phyloP scores from a whole-genome alignment of 2,329 filamentous ascomycete species.

The Trichoderma atroviride region DNA sequence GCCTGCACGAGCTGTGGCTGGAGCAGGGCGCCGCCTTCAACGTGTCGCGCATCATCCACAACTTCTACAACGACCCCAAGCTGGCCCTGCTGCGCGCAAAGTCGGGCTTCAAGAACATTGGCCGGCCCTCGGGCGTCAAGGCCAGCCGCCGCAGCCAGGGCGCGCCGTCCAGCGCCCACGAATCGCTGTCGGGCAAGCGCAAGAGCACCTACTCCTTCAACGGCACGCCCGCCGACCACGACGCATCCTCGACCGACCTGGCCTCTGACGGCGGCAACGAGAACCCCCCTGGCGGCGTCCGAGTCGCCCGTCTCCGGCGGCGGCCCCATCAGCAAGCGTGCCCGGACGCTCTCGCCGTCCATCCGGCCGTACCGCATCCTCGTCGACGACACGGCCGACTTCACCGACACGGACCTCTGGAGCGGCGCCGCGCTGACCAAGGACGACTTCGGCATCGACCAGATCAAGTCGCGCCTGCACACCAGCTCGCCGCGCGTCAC shows the following conservation, averaged over 20 bases:
- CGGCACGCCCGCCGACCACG: conserved; percentile 33
- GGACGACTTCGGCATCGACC: conserved; percentile 55
- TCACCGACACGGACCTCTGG: conserved; percentile 52
- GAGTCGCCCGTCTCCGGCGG: conserved; percentile 21
- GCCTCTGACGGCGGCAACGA: conserved; percentile 35
- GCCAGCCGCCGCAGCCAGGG: conserved; percentile 33
- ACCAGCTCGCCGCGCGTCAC: conserved; percentile 53
- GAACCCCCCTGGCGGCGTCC: not conserved
- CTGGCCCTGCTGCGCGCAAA: conserved; percentile 52
- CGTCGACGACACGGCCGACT: conserved; percentile 1
- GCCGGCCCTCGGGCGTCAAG: conserved; percentile 55
- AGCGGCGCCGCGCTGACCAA: conserved; percentile 48
- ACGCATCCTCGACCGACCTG: conserved; percentile 35
- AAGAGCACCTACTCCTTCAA: conserved; percentile 39
- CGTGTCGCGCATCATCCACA: conserved; percentile 53
- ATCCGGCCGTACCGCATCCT: conserved; percentile 2
- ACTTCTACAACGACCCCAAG: conserved; percentile 60
- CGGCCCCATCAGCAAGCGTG: conserved; percentile 32
- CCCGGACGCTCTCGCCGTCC: conserved; percentile 32
- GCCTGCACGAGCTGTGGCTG: conserved; percentile 53
- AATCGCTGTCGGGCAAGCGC: too few species aligned
- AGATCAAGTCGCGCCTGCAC: conserved; percentile 53
- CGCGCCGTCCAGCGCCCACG: conserved; percentile 31
- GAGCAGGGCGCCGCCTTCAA: conserved; percentile 52
- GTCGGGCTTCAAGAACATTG: conserved; percentile 61